Conservation (phyloP, 768 basidiomycete species). For the Mycena vitilis region DNA sequence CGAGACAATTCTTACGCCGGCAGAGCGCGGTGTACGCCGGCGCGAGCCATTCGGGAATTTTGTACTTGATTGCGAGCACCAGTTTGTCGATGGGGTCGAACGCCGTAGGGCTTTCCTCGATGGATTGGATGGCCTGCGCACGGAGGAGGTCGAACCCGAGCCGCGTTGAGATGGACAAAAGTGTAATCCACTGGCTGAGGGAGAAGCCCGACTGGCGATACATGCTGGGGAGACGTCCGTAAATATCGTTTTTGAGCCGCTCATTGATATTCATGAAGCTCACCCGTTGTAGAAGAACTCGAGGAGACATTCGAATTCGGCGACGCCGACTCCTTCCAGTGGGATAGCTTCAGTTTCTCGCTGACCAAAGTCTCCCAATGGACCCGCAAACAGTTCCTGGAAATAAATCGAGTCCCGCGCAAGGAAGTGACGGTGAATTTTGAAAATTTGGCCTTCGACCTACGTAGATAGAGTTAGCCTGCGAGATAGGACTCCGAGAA, state of each 20-base stretch:
- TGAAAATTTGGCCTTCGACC: conserved; percentile 37
- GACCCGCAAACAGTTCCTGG: conserved; percentile 38
- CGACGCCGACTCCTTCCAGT: conserved; percentile 24
- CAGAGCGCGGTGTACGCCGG: conserved; percentile 53
- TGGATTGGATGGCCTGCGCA: conserved; percentile 30
- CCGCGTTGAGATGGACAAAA: conserved; percentile 32
- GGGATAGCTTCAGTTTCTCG: conserved; percentile 34
- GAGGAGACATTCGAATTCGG: conserved; percentile 36
- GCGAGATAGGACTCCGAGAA: neutral
- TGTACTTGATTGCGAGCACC: conserved; percentile 52
- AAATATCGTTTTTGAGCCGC: neutral
- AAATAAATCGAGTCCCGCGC: conserved; percentile 38
- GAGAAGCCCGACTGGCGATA: conserved; percentile 17
- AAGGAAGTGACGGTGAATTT: conserved; percentile 40
- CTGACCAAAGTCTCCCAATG: conserved; percentile 28
- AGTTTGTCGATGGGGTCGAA: conserved; percentile 49
- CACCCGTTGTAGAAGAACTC: conserved; percentile 37
- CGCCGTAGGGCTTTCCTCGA: conserved; percentile 25
- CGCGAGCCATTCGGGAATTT: conserved; percentile 52
- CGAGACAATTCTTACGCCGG: conserved; percentile 47
- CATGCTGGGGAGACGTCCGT: conserved; percentile 17
- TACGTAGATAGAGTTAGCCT: neutral
- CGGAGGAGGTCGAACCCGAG: conserved; percentile 35
- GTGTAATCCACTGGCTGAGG: conserved; percentile 35
- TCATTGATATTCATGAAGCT: neutral